Evolutionary conservation across 371 early-diverging fungal species (phyloP).

Genomic region (Mortierella sp.): DNA sequence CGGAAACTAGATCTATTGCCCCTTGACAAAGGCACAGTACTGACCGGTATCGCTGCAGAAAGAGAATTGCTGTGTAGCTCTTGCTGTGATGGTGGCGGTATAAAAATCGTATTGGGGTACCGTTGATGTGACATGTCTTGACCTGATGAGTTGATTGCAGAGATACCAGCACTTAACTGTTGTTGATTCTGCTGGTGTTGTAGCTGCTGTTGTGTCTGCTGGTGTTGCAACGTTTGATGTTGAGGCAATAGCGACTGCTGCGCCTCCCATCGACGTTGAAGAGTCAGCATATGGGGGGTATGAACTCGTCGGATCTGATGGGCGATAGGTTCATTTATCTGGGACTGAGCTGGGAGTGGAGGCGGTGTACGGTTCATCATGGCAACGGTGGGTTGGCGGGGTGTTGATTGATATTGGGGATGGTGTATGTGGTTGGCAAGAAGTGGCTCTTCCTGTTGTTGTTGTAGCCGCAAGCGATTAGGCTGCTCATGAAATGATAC

Average conservation of each 20-base stretch:
- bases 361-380: constrained; percentile 38
- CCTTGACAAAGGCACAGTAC: constrained; percentile 20
- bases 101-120: constrained; percentile 7
- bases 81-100: constrained; percentile 28
- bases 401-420: neutral
- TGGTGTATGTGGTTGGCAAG: neutral
- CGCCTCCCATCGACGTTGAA: constrained; percentile 29
- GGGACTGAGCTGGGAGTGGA: constrained; percentile 15
- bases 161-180: too few relatives aligned
- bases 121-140: neutral
- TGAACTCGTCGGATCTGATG: constrained; percentile 41
- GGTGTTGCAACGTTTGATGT: neutral
- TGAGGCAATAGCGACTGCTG: constrained; percentile 12
- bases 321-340: constrained; percentile 31
- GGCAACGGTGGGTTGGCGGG: constrained; percentile 20
- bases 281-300: constrained; percentile 17
- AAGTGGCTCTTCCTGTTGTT: neutral
- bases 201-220: constrained; percentile 9
- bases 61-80: constrained; percentile 9
- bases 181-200: constrained; percentile 15
- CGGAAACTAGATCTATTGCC: constrained; percentile 28
- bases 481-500: constrained; percentile 4
- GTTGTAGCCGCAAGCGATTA: constrained; percentile 6
- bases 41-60: neutral
- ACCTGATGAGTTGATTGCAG: neutral